Evolutionary conservation across 2,329 filamentous ascomycete genomes (phyloP), one percentile per base, ranked within the genome.

Genomic region (Sphaerulina musiva): DNA sequence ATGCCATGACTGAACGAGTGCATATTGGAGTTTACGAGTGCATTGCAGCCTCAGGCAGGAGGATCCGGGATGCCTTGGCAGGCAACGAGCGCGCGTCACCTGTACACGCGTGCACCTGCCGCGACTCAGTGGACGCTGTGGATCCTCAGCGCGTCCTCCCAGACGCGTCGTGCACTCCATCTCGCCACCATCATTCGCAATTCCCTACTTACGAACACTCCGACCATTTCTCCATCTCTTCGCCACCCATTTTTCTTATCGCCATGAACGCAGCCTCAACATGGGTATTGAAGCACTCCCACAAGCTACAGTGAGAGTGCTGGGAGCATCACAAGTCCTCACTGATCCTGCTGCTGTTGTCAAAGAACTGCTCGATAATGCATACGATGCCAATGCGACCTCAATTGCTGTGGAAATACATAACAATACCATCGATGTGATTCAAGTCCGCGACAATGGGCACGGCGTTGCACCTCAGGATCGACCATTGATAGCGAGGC

Each of bases 291-390:
- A 70, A 45, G 70, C 70, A 51, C 70, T 77, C 11, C 70, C 73
- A 31, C 65, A 69, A 41, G 63, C 68, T 4, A 73, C 73, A 11
- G 72, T 78, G 20, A 77, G 78, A 45, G 76, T 80, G 9, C 74
- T 91, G 6, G 79, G 82, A 36, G 82, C 85, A 6, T 75, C 80
- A 2, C 75, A 83, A 60, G 76, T 78, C 44, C 76, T 90, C 47
- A 74, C 78, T 4, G 80, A 80, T 6, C 78, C 86, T 0, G 71
- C 75, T 10, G 78, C 80, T 9, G 72, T 88, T 2, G 79, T 89
- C 62, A 91, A 91, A 66, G 87, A 91, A 69, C 80, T 91, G 3
- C 69, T 91, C 32, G 87, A 91, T 62, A 91, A 92, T 68, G 78
- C 86, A 42, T 77, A 91, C 17, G 87, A 92, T 68, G 85, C 86